phyloP scores from a whole-genome alignment of 2,329 filamentous ascomycete genomes.

The Penicillium griseofulvum region DNA sequence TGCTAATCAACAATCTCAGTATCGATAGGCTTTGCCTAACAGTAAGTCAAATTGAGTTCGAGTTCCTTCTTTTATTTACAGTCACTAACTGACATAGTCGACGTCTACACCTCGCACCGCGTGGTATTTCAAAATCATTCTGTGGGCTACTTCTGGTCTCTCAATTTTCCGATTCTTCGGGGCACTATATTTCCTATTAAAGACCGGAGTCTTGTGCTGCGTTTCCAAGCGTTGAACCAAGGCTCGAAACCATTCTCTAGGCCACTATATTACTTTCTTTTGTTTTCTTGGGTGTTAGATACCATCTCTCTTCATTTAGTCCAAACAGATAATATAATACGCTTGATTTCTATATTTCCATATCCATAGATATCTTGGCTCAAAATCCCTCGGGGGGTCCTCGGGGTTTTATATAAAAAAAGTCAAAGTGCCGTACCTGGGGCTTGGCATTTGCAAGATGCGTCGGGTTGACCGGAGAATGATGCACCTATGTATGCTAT shows the following conservation, averaged over 20 bases:
- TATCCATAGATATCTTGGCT: too few relatives aligned
- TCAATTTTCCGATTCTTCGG: conserved; percentile 20
- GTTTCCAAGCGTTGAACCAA: conserved; percentile 6
- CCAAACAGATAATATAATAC: neutral
- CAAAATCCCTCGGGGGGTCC: too few relatives aligned
- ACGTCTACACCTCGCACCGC: conserved; percentile 5
- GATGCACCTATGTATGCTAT: neutral
- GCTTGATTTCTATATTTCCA: too few relatives aligned
- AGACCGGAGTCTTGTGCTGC: conserved; percentile 15
- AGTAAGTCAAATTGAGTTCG: conserved; percentile 6
- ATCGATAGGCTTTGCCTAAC: conserved; percentile 18
- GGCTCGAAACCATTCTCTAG: too few relatives aligned
- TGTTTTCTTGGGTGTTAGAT: neutral
- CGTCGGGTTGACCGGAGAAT: neutral
- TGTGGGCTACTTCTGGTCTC: conserved; percentile 20
- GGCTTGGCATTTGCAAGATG: too few relatives aligned
- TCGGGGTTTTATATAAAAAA: too few relatives aligned
- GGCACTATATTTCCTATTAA: conserved; percentile 16
- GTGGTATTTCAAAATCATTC: conserved; percentile 17
- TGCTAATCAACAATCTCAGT: conserved; percentile 76
- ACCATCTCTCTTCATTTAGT: neutral
- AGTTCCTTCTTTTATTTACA: neutral
- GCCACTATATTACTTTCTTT: neutral
- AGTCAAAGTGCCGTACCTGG: too few relatives aligned
- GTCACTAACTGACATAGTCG: neutral